Evolutionary conservation across 768 basidiomycete species (phyloP), one percentile per base, ranked within the genome.

Genomic region (Kwoniella bestiolae): DNA sequence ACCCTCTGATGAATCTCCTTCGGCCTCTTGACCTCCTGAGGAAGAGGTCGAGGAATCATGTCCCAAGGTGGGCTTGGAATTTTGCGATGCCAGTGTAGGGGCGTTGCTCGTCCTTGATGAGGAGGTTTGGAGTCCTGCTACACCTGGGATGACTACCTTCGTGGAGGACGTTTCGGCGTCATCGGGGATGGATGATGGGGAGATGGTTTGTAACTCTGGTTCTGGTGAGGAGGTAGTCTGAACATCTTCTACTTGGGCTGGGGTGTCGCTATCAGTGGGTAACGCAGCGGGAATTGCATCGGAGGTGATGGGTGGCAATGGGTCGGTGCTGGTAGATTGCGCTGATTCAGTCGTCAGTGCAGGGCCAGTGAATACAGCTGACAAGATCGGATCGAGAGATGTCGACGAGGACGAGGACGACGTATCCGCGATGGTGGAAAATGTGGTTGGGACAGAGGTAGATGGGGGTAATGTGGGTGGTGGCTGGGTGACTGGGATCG

Each of bases 331-430:
- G 2, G 53, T 12, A 9, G 53, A 38, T 18, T 34, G 26, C 5
- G 16, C 28, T 11, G 31, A 34, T 38, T 56, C 32, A 56, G 34
- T 21, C 6, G 53, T 35, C 9, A 41, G 32, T 38, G 53, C n/a
- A 23, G 53, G 35, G 12, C 53, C 32, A 56, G 32, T 41, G 12
- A 41, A 56, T 26, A 41, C 53, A 31, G 53, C 53, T 34, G 53
- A 56, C 12, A 56, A 38, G 2, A 26, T n/a, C 16, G 35, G 46
- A 21, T 21, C 46, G 46, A 25, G 14, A 14, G 50, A 51, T 2
- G 50, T 29, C 25, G 28, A 51, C 2, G 26, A 29, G 7, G 50
- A 26, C 12, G 50, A 28, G 21, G 50, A 14, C 2, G 25, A 4
- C 14, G 28, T 51, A 3, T 41, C 38, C 12, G 18, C 12, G 7